These are phyloP conservation scores for Akanthomyces dipterigenus DNA, from an alignment of 2,329 filamentous ascomycete genomes.

Conservation along the genomic window DNA sequence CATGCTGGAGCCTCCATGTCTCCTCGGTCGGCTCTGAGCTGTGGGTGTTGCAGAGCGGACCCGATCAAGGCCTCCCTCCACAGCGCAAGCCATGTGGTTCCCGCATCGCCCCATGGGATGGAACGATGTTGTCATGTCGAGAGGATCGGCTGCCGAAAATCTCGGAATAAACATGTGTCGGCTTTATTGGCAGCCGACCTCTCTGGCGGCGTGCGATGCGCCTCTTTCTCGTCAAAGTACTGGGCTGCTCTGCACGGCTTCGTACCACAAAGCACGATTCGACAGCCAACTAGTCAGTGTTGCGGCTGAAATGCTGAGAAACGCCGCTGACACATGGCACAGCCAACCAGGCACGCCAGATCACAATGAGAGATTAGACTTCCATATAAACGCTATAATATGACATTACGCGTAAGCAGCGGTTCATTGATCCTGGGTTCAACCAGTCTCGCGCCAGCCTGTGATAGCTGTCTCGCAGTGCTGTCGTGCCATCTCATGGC, in stretches of 20 bases:
- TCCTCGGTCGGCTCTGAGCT: not conserved
- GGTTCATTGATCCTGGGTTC: not conserved
- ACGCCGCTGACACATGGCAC: not conserved
- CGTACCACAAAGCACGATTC: not conserved
- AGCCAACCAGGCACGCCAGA: not conserved
- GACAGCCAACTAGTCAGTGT: not conserved
- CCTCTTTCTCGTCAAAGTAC: not conserved
- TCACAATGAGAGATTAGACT: not conserved
- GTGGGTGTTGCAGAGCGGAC: conserved; percentile 2
- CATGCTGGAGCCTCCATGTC: not conserved
- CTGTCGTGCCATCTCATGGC: not conserved
- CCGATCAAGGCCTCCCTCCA: conserved; percentile 5
- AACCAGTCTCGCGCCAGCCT: not conserved
- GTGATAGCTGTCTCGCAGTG: not conserved
- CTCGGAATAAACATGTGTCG: not conserved
- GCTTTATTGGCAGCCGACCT: not conserved
- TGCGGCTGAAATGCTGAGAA: not conserved
- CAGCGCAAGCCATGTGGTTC: not conserved
- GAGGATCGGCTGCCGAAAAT: not conserved
- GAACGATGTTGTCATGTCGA: not conserved
- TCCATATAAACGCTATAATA: not conserved
- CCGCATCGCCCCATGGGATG: not conserved
- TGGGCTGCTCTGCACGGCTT: not conserved
- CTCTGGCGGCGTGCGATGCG: not conserved
- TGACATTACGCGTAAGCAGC: not conserved